Conservation (phyloP, 2,329 filamentous ascomycete genomes). For the Phyllosticta citrichinensis region DNA sequence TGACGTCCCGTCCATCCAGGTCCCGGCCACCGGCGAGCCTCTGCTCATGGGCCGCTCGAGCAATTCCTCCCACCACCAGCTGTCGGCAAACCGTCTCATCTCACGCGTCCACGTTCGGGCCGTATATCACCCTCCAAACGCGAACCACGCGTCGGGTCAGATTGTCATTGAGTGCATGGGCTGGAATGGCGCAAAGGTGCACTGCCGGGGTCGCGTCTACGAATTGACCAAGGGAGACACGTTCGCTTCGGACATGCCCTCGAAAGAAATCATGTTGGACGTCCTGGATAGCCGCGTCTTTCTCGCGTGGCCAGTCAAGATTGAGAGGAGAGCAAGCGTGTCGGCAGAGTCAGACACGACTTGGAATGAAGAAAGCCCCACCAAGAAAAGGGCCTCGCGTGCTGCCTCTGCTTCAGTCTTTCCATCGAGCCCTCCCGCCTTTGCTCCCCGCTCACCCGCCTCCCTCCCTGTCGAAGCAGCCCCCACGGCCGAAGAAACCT, state of each 20-base stretch:
- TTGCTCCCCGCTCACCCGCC: slow-evolving; percentile 61
- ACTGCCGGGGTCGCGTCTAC: slow-evolving; percentile 80
- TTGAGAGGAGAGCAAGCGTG: slow-evolving; percentile 2
- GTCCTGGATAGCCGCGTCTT: slow-evolving; percentile 87
- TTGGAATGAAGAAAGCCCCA: slow-evolving; percentile 48
- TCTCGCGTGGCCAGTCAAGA: slow-evolving; percentile 68
- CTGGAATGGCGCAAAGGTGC: slow-evolving; percentile 91
- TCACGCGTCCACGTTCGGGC: slow-evolving; percentile 90
- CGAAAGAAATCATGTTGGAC: slow-evolving; percentile 86
- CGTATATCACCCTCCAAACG: slow-evolving; percentile 62
- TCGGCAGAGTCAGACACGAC: slow-evolving; percentile 49
- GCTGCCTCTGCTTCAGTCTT: slow-evolving; percentile 30
- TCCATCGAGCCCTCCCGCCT: slow-evolving; percentile 53
- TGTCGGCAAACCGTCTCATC: slow-evolving; percentile 84
- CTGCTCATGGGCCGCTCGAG: slow-evolving; percentile 87
- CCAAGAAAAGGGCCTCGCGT: slow-evolving; percentile 12
- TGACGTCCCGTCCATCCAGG: slow-evolving; percentile 69
- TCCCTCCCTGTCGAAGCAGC: slow-evolving; percentile 44
- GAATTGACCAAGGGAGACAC: slow-evolving; percentile 80
- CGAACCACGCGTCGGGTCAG: slow-evolving; percentile 60
- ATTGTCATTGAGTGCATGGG: slow-evolving; percentile 86
- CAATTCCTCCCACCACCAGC: slow-evolving; percentile 89
- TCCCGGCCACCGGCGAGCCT: slow-evolving; percentile 71
- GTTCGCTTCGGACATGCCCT: slow-evolving; percentile 81
- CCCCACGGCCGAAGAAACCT: slow-evolving; percentile 25